Conservation (phyloP, 2,329 filamentous ascomycete species). For the Penicillium janthinellum region DNA sequence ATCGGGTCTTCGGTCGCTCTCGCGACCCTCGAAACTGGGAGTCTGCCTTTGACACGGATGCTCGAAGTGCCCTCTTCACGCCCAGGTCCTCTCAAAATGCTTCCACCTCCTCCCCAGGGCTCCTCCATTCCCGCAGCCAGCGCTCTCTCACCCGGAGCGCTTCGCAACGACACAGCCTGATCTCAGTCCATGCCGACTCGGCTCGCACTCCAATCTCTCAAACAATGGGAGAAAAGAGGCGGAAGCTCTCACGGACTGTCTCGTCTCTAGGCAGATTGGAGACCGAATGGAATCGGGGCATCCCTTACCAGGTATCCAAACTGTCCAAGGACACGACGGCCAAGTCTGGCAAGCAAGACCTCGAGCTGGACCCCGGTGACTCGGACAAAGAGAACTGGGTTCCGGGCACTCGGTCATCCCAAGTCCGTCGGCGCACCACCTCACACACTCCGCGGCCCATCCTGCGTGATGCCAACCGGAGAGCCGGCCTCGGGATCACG, state of each 20-base stretch:
- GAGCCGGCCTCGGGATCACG: slow-evolving; percentile 28
- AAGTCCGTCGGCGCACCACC: slow-evolving; percentile 40
- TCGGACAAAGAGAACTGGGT: slow-evolving; percentile 96
- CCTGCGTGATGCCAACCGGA: slow-evolving; percentile 48
- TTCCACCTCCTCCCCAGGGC: slow-evolving; percentile 64
- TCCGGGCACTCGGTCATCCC: slow-evolving; percentile 49
- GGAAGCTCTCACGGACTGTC: slow-evolving; percentile 61
- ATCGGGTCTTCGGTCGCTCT: slow-evolving; percentile 70
- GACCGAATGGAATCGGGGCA: slow-evolving; percentile 44
- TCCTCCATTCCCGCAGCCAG: slow-evolving; percentile 72
- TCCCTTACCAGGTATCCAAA: slow-evolving; percentile 31
- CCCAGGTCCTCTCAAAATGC: slow-evolving; percentile 77
- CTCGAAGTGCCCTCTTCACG: slow-evolving; percentile 75
- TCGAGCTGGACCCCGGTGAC: slow-evolving; percentile 62
- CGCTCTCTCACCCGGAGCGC: slow-evolving; percentile 50
- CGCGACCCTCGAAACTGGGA: slow-evolving; percentile 90
- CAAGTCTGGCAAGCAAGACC: slow-evolving; percentile 40
- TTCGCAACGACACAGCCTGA: slow-evolving; percentile 57
- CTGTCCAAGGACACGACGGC: slow-evolving; percentile 24
- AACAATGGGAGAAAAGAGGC: slow-evolving; percentile 55
- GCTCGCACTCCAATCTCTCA: slow-evolving; percentile 54
- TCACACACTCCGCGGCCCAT: slow-evolving; percentile 42
- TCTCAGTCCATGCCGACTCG: slow-evolving; percentile 44
- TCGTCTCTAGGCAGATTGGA: slow-evolving; percentile 68
- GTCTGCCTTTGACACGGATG: slow-evolving; percentile 80